A percentile compares a stretch with the other conserved stretches of the same genome.
Evolutionary conservation across 768 basidiomycete genomes (phyloP).

Genomic region (Atractiella rhizophila): DNA sequence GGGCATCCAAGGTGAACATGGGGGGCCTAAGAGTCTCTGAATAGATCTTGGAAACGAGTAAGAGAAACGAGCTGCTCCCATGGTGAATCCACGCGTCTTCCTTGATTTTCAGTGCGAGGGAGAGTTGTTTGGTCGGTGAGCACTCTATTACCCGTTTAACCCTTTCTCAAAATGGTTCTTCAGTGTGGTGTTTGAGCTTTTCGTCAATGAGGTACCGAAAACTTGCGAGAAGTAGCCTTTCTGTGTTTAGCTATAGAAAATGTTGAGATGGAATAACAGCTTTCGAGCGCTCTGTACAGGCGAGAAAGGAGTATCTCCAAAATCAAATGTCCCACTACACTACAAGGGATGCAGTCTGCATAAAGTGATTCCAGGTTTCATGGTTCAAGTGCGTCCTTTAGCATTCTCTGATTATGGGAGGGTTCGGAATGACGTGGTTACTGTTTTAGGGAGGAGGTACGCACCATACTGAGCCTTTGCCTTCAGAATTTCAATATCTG

Average conservation of each 20-base stretch:
- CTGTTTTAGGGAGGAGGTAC: no score
- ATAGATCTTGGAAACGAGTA: neutral
- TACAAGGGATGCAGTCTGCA: conserved; percentile 51
- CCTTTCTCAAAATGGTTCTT: neutral
- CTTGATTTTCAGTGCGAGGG: conserved; percentile 37
- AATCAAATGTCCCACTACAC: conserved; percentile 43
- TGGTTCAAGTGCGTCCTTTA: no score
- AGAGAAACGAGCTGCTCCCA: neutral
- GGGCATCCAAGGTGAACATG: no score
- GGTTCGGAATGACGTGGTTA: neutral
- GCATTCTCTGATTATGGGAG: no score
- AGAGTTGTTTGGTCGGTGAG: conserved; percentile 34
- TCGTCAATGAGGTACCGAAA: conserved; percentile 40
- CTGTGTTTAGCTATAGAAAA: neutral
- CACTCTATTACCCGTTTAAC: neutral
- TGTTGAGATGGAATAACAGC: conserved; percentile 24
- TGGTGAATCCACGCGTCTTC: conserved; percentile 34
- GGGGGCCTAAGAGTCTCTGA: no score
- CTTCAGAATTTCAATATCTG: neutral
- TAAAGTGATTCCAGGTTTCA: conserved; percentile 36
- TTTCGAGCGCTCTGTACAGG: conserved; percentile 71
- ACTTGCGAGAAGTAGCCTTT: conserved; percentile 48
- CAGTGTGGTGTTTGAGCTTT: conserved; percentile 33
- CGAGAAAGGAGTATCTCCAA: conserved; percentile 44
- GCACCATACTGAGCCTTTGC: no score